These are phyloP conservation scores for Claviceps citrina DNA, from an alignment of 2,329 filamentous ascomycete species.

Conservation along the genomic window DNA sequence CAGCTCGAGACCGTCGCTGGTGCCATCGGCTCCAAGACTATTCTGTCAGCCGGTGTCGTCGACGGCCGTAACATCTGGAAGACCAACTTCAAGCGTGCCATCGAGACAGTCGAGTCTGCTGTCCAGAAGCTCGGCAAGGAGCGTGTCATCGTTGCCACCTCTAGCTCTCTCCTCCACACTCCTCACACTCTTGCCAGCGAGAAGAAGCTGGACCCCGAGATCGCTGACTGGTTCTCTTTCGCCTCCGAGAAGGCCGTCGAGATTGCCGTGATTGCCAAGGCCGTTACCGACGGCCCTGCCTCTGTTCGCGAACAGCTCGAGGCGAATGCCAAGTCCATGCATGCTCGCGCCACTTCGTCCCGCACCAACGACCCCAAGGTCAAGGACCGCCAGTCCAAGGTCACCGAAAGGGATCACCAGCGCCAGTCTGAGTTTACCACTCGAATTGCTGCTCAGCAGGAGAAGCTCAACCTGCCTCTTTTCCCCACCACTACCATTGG, in stretches of 20 bases:
- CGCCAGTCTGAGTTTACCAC: slow-evolving; percentile 77
- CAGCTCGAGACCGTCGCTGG: slow-evolving; percentile 76
- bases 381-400: slow-evolving; percentile 87
- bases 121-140: slow-evolving; percentile 94
- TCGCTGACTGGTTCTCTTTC: slow-evolving; percentile 97
- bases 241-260: slow-evolving; percentile 87
- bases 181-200: slow-evolving; percentile 95
- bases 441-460: slow-evolving; percentile 78
- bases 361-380: slow-evolving; percentile 95
- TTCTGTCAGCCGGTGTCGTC: slow-evolving; percentile 90
- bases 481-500: slow-evolving; percentile 99
- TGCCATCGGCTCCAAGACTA: slow-evolving; percentile 74
- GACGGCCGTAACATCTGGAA: slow-evolving; percentile 99
- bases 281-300: slow-evolving; percentile 81
- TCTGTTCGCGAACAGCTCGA: slow-evolving; percentile 78
- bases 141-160: slow-evolving; percentile 90
- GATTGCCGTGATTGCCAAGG: slow-evolving; percentile 88
- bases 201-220: slow-evolving; percentile 92
- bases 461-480: slow-evolving; percentile 80
- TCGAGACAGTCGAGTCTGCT: slow-evolving; percentile 77
- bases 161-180: slow-evolving; percentile 93
- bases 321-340: slow-evolving; percentile 88
- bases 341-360: slow-evolving; percentile 79
- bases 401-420: slow-evolving; percentile 74
- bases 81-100: slow-evolving; percentile 94